Evolutionary conservation across 2,329 filamentous ascomycete genomes (phyloP).

Genomic region (Aspergillus persii): DNA sequence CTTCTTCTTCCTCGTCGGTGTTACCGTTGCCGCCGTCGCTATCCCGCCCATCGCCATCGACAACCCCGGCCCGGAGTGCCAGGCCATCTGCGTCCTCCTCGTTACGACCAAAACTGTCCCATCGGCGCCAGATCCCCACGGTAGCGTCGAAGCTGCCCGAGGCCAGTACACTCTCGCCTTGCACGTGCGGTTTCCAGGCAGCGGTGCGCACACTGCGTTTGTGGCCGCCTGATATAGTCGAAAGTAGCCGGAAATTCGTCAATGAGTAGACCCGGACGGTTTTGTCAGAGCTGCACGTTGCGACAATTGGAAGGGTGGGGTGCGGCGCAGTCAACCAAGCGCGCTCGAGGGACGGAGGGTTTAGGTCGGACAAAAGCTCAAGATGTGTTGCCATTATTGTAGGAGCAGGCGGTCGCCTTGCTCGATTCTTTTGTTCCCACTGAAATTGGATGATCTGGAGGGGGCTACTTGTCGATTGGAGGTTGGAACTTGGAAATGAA

Average conservation of each 20-base stretch:
- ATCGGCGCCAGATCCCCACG: conserved; percentile 77
- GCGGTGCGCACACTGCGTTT: conserved; percentile 82
- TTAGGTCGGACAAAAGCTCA: conserved; percentile 51
- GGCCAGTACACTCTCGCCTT: conserved; percentile 72
- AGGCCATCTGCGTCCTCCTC: conserved; percentile 21
- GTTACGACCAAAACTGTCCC: conserved; percentile 46
- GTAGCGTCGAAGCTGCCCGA: conserved; percentile 93
- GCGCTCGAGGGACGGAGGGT: conserved; percentile 56
- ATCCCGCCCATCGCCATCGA: conserved; percentile 23
- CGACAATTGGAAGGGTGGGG: conserved; percentile 80
- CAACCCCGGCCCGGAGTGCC: conserved; percentile 21
- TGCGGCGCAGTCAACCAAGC: conserved; percentile 86
- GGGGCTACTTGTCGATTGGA: background rate
- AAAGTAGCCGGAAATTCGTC: conserved; percentile 73
- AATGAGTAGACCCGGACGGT: conserved; percentile 88
- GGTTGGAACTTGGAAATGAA: background rate
- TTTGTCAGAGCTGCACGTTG: conserved; percentile 83
- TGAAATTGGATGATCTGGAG: no score
- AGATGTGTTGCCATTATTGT: conserved; percentile 21
- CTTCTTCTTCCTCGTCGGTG: conserved; percentile 64
- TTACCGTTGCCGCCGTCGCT: conserved; percentile 21
- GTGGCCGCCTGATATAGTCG: conserved; percentile 80
- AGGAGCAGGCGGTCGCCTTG: background rate
- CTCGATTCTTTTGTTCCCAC: background rate
- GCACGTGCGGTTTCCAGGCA: conserved; percentile 78